Percentiles rank a stretch among this genome's conserved stretches.
Conservation (phyloP, 1,139 yeast genomes). For the Wickerhamomyces sp. region DNA sequence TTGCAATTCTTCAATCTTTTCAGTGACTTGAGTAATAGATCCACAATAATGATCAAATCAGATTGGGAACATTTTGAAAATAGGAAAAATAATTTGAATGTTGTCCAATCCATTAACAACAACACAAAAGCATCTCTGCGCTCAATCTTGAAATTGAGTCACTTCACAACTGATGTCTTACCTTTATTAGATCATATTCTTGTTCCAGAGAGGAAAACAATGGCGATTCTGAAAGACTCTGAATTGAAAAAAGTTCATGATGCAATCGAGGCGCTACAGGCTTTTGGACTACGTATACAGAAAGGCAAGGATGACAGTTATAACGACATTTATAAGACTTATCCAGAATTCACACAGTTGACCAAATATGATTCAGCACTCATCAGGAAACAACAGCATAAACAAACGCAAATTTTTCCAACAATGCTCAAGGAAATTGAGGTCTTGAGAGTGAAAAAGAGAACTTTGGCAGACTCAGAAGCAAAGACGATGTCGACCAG, state of each 20-base stretch:
- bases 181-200: constrained; percentile 45
- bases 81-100: constrained; percentile 10
- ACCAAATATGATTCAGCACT: constrained; percentile 18
- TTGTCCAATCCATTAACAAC: constrained; percentile 8
- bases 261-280: constrained; percentile 26
- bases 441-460: constrained; percentile 29
- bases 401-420: constrained; percentile 28
- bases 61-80: constrained; percentile 37
- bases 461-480: constrained; percentile 28
- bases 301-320: constrained; percentile 23
- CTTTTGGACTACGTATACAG: constrained; percentile 27
- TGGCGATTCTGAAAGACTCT: constrained; percentile 20
- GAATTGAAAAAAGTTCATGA: constrained; percentile 23
- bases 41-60: constrained; percentile 30
- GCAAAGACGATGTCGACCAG: constrained; percentile 22
- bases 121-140: constrained; percentile 16
- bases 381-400: constrained; percentile 16
- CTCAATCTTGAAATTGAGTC: constrained; percentile 8
- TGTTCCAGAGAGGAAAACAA: constrained; percentile 34
- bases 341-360: constrained; percentile 24
- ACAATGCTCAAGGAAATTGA: constrained; percentile 37
- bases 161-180: constrained; percentile 30
- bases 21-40: constrained; percentile 48
- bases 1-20: constrained; percentile 63
- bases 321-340: constrained; percentile 24